phyloP scores from a whole-genome alignment of 148 eudicot genomes.

The Heliamphora exappendiculata region DNA sequence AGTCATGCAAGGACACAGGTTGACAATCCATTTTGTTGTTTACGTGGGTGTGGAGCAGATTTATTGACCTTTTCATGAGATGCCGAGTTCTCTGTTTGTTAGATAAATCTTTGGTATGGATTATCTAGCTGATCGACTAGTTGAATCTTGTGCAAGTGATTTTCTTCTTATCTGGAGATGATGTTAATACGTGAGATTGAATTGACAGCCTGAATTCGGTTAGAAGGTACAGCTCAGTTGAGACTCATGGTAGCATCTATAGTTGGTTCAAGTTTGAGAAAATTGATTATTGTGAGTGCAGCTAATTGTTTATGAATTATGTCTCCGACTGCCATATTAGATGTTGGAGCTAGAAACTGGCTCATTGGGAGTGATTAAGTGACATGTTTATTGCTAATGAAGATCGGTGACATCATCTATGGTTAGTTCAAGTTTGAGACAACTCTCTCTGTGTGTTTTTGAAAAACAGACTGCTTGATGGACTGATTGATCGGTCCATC shows the following conservation, averaged over 20 bases:
- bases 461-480: too few species aligned
- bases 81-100: background rate
- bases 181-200: background rate
- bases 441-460: too few species aligned
- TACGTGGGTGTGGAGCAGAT: background rate
- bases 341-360: too few species aligned
- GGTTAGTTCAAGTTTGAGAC: background rate
- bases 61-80: background rate
- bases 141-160: background rate
- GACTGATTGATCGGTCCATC: too few species aligned
- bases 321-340: too few species aligned
- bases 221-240: constrained; percentile 5
- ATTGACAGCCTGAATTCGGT: background rate
- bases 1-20: background rate
- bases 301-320: background rate
- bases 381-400: background rate
- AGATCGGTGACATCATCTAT: background rate
- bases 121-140: background rate
- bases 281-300: background rate
- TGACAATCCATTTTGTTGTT: background rate
- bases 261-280: too few species aligned
- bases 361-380: background rate
- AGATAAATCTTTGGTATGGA: background rate
- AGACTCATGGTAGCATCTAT: too few species aligned
- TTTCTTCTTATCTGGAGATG: background rate